Base-by-base conservation (phyloP, 164 flowering plant species). In the Amborella trichopoda region DNA sequence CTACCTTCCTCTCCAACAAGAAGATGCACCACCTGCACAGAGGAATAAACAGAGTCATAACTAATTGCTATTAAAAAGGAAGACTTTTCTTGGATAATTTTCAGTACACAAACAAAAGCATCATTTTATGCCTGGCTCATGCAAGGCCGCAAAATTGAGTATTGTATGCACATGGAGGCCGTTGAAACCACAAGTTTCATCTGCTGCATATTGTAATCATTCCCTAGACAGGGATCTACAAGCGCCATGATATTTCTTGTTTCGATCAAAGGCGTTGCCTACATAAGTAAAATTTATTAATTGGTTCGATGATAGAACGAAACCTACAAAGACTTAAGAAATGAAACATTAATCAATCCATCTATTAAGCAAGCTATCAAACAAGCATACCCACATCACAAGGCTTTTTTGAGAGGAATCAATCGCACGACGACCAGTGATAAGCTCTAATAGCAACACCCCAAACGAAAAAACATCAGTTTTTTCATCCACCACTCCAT, bases 381-480 rank as follows among this genome's bases (percentile, higher is more conserved):
- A 44, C 49, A 41, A 41, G 0, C 82, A 18, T 83, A 91, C 99
- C 99, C 96, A 93, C 63, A 84, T 78, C 44, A 71, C 95, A 19
- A 93, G 96, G 77, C 96, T 93, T 57, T 81, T 88, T 24, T 84
- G 67, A 46, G 55, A 62, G 3, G 86, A 72, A 60, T 88, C 89
- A 44, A 93, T 78, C 10, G 99, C 95, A 27, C 68, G 83, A 3
- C 99, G 84, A 24, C 99, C 99, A 1, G 99, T 88, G 38, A 93
- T 73, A 51, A 93, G 70, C 77, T 93, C 99, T 42, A 93, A 61
- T 16, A 93, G 53, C 41, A 93, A 42, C 52, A 93, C 99, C 17
- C 99, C 99, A 53, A 62, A 93, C 0, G 99, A 86, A 61, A 93
- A 93, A 3, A 93, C 94, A 62, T 93, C 99, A 0, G 91, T 84